Evolutionary conservation across 108 stramenopile species (phyloP).

Genomic region (Cyclotella baltica): DNA sequence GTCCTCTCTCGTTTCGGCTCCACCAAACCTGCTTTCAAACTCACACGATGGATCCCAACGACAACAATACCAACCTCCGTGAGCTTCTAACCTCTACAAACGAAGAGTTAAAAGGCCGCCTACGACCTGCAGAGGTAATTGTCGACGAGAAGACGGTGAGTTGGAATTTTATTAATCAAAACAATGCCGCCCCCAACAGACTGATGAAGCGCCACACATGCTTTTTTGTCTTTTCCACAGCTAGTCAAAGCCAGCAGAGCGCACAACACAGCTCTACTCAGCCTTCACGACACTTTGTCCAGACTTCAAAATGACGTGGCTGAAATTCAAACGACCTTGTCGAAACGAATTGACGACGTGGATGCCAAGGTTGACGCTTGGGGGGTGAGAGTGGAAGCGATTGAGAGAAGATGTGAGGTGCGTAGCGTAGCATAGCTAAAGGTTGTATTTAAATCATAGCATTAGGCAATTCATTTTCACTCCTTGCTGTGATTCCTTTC

Average conservation of each 20-base stretch:
- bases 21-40: too few species aligned
- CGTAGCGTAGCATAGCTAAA: background rate
- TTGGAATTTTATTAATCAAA: background rate
- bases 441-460: too few species aligned
- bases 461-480: background rate
- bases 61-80: too few species aligned
- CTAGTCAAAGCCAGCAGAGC: slow-evolving; percentile 8
- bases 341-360: slow-evolving; percentile 9
- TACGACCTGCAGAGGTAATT: background rate
- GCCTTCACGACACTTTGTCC: background rate
- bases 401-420: slow-evolving; percentile 5
- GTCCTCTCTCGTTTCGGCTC: too few species aligned
- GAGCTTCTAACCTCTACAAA: too few species aligned
- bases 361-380: slow-evolving; percentile 2
- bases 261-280: background rate
- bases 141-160: slow-evolving; percentile 4
- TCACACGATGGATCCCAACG: too few species aligned
- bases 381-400: background rate
- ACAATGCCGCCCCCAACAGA: background rate
- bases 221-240: background rate
- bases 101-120: background rate
- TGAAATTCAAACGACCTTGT: background rate
- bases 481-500: background rate
- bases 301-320: background rate
- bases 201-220: background rate